Base-by-base conservation (phyloP, 768 basidiomycete genomes). In the Pisolithus albus region DNA sequence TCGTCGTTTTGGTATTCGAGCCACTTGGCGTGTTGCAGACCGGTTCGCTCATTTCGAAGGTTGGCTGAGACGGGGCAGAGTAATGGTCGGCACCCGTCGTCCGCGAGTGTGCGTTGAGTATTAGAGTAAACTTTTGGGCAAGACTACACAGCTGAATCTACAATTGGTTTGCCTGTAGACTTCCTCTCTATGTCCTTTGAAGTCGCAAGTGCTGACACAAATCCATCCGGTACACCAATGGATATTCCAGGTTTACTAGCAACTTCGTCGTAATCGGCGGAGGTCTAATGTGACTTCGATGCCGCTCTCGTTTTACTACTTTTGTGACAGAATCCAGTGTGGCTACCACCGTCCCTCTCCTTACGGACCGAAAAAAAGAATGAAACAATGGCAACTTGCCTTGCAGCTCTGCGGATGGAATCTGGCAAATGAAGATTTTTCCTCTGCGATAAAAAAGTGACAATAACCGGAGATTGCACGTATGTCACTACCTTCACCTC, bases 351-450 rank as follows among this genome's bases (percentile, higher is more conserved):
- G 83, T 83, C 76, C 58, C 78, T 82, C 0, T 68, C 73, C 1
- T 74, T 83, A 23, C 57, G 71, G 7, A 86, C 9, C 87, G 1
- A 64, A 70, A 3, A 84, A 80, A 56, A 24, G 5, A 5, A 64
- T 75, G 8, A 54, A 76, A 26, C 86, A 89, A 56, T 72, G 90
- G 41, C 80, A 81, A 59, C 68, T 90, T 49, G 86, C 82, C 6
- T 70, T 92, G 52, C 76, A 83, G 56, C 66, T 92, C 30, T 83
- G 84, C 59, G 88, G 84, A 5, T 90, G 89, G 88, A 83, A 79
- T 57, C 59, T 85, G 49, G 80, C 72, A 45, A 83, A 83, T 30
- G 84, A 87, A 3, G 86, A 87, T 30, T 66, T 89, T 42, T 68
- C 69, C 24, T 72, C 67, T 36, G 77, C 76, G 16, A 76, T 90